phyloP scores from a whole-genome alignment of 2,329 filamentous ascomycete genomes.

The Pestalotiopsis sp. region DNA sequence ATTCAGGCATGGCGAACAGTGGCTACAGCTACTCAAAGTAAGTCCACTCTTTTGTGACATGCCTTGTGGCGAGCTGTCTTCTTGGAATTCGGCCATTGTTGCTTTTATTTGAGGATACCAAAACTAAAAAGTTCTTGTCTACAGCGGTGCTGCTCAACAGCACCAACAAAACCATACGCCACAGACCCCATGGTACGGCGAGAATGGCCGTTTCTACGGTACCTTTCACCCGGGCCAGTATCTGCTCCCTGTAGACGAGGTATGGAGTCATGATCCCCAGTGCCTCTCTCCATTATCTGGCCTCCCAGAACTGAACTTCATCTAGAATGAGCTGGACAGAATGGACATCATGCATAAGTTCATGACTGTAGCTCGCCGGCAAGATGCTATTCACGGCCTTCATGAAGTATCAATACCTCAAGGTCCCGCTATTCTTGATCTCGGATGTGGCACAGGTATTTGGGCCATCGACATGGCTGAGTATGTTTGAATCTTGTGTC shows the following conservation, averaged over 20 bases:
- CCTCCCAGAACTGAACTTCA: conserved; percentile 19
- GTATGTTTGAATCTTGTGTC: conserved; percentile 44
- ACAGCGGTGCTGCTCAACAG: background rate
- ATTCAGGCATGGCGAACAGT: conserved; percentile 1
- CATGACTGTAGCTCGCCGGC: conserved; percentile 65
- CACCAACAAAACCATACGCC: background rate
- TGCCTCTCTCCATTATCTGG: background rate
- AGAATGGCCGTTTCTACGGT: conserved; percentile 73
- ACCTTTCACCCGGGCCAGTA: conserved; percentile 70
- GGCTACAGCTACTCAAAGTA: conserved; percentile 6
- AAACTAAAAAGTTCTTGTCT: background rate
- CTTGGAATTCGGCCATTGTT: no score
- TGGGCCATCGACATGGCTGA: conserved; percentile 89
- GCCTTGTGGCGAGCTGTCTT: background rate
- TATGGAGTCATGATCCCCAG: conserved; percentile 37
- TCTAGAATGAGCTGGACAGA: conserved; percentile 71
- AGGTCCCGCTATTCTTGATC: conserved; percentile 54
- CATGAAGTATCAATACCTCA: conserved; percentile 34
- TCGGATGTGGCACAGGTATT: conserved; percentile 88
- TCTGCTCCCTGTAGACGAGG: conserved; percentile 77
- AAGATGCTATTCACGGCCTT: conserved; percentile 29
- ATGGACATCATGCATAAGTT: conserved; percentile 83
- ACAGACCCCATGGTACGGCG: conserved; percentile 43
- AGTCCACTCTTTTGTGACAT: background rate
- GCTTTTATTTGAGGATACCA: background rate